Conservation (phyloP, 495 filamentous ascomycete genomes). For the Pyronema omphalodes region DNA sequence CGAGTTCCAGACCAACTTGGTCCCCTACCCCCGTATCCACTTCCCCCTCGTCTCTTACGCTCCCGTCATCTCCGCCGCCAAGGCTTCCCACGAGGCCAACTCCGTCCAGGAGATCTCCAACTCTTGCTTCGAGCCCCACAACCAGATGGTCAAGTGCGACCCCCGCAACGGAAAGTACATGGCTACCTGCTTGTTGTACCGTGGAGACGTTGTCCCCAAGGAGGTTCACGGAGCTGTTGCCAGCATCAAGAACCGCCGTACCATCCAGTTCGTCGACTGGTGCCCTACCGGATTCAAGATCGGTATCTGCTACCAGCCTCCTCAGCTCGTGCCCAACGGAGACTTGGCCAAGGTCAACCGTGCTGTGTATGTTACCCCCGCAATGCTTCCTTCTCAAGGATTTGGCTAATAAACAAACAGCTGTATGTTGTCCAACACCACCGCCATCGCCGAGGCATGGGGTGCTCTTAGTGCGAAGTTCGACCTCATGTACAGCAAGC, state of each 20-base stretch:
- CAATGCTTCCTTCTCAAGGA: no score
- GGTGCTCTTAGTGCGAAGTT: slow-evolving; percentile 79
- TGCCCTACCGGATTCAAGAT: slow-evolving; percentile 94
- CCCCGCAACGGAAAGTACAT: slow-evolving; percentile 89
- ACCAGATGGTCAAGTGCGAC: slow-evolving; percentile 92
- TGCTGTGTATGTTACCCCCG: slow-evolving; percentile 34
- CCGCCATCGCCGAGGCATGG: slow-evolving; percentile 82
- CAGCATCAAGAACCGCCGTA: slow-evolving; percentile 64
- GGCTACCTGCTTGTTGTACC: slow-evolving; percentile 78
- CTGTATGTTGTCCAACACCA: slow-evolving; percentile 84
- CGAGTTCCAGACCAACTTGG: slow-evolving; percentile 90
- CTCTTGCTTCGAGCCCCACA: slow-evolving; percentile 75
- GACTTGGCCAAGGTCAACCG: slow-evolving; percentile 73
- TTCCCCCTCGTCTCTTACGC: slow-evolving; percentile 82
- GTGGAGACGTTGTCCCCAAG: slow-evolving; percentile 71
- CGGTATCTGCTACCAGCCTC: slow-evolving; percentile 85
- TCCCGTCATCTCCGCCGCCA: slow-evolving; percentile 62
- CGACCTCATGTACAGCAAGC: slow-evolving; percentile 93
- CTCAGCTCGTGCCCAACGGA: slow-evolving; percentile 54
- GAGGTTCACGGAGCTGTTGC: slow-evolving; percentile 68
- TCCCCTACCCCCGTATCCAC: slow-evolving; percentile 81
- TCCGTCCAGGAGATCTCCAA: slow-evolving; percentile 46
- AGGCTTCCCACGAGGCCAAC: slow-evolving; percentile 68
- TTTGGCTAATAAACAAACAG: slow-evolving; percentile 11
- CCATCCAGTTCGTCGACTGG: slow-evolving; percentile 89